Evolutionary conservation across 148 eudicot species (phyloP).

Genomic region (Nyssa sinensis): DNA sequence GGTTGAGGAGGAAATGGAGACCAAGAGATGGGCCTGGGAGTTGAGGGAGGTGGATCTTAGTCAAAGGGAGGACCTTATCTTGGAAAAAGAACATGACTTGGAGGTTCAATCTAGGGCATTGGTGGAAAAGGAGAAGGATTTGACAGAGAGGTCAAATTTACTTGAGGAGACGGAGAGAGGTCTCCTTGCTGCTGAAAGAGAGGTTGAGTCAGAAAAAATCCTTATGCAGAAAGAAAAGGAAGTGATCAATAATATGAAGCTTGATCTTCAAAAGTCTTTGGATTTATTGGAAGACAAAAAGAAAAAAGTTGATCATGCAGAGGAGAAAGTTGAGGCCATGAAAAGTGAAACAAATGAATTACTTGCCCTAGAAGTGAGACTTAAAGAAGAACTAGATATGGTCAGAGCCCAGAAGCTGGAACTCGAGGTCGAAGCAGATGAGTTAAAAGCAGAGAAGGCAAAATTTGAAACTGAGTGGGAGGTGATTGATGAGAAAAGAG

Average conservation of each 20-base stretch:
- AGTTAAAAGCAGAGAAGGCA: conserved; percentile 67
- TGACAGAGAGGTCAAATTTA: conserved; percentile 43
- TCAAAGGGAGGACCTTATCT: conserved; percentile 58
- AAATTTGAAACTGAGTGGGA: conserved; percentile 94
- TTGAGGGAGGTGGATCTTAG: conserved; percentile 79
- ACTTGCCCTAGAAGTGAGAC: conserved; percentile 57
- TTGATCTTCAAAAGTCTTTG: conserved; percentile 48
- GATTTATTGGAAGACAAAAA: conserved; percentile 52
- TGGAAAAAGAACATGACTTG: conserved; percentile 65
- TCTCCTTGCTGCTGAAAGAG: conserved; percentile 44
- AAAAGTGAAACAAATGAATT: conserved; percentile 74
- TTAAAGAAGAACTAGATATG: conserved; percentile 85
- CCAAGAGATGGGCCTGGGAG: conserved; percentile 83
- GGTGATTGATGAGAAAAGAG: conserved; percentile 80
- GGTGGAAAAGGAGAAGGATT: conserved; percentile 60
- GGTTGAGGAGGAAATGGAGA: conserved; percentile 69
- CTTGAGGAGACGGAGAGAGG: conserved; percentile 57
- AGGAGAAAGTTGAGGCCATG: conserved; percentile 63
- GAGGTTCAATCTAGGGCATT: conserved; percentile 56
- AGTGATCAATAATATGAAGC: conserved; percentile 36
- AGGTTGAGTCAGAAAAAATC: conserved; percentile 42
- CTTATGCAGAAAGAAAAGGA: conserved; percentile 58
- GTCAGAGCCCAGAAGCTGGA: conserved; percentile 75
- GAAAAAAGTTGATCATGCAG: conserved; percentile 49
- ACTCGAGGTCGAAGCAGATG: conserved; percentile 77